Conservation (phyloP, 352 stramenopile species). For the Hyaloperonospora brassicae region DNA sequence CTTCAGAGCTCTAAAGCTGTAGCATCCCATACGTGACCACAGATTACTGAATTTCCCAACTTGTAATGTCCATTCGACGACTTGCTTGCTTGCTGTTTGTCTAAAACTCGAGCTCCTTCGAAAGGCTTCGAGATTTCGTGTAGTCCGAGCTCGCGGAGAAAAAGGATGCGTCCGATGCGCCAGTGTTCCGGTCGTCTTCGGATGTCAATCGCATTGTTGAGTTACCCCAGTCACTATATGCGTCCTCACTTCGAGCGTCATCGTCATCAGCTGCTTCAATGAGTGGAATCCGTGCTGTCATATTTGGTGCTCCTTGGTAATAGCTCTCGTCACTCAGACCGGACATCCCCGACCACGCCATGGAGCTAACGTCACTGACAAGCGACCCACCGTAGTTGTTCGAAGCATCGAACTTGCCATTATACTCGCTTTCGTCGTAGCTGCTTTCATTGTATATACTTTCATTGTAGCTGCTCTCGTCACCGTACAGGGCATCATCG, state of each 20-base stretch:
- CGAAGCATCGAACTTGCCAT: constrained; percentile 10
- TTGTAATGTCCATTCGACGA: constrained; percentile 24
- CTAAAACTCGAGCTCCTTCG: constrained; percentile 35
- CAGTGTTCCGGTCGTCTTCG: constrained; percentile 22
- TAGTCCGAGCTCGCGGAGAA: constrained; percentile 36
- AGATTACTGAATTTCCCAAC: constrained; percentile 28
- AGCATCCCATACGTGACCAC: constrained; percentile 5
- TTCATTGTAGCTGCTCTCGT: constrained; percentile 10
- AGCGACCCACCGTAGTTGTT: constrained; percentile 25
- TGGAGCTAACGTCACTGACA: constrained; percentile 26
- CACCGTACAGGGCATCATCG: constrained; percentile 12
- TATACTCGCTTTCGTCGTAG: constrained; percentile 13
- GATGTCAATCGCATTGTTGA: constrained; percentile 16
- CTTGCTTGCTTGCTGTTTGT: constrained; percentile 7
- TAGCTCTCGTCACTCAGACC: constrained; percentile 26
- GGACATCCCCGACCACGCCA: constrained; percentile 23
- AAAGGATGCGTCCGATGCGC: constrained; percentile 27
- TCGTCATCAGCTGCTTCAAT: constrained; percentile 23
- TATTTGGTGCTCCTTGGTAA: constrained; percentile 21
- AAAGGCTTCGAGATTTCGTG: constrained; percentile 12
- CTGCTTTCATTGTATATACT: constrained; percentile 6
- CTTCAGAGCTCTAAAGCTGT: neutral
- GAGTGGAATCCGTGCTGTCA: constrained; percentile 22
- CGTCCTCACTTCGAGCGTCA: constrained; percentile 19
- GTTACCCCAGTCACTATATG: constrained; percentile 23